These are phyloP conservation scores for Fusarium neocosmosporiellum DNA, from an alignment of 2,329 filamentous ascomycete species.

Conservation along the genomic window DNA sequence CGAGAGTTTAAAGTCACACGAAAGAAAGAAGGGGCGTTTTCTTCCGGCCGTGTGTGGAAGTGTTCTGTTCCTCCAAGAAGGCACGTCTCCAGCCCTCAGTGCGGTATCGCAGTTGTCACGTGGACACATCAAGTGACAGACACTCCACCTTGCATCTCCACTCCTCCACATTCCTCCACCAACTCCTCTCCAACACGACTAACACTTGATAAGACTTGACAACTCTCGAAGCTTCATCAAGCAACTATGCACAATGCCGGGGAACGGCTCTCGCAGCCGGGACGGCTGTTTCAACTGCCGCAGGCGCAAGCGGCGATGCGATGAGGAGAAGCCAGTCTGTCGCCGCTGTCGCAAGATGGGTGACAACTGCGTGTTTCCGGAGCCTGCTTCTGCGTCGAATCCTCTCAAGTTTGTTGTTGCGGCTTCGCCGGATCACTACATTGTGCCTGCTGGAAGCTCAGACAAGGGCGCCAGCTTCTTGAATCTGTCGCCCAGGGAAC, in stretches of 20 bases:
- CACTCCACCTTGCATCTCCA: not conserved
- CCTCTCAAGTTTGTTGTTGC: constrained; percentile 36
- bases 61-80: too few relatives aligned
- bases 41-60: too few relatives aligned
- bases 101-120: not conserved
- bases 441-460: constrained; percentile 6
- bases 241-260: constrained; percentile 33
- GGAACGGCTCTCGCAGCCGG: constrained; percentile 37
- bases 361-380: constrained; percentile 34
- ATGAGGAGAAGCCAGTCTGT: constrained; percentile 44
- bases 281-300: constrained; percentile 58
- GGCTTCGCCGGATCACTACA: constrained; percentile 23
- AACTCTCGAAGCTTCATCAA: not conserved
- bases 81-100: not conserved
- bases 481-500: constrained; percentile 31
- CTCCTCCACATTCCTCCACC: not conserved
- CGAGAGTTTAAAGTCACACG: too few relatives aligned
- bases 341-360: constrained; percentile 22
- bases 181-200: not conserved
- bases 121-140: not conserved
- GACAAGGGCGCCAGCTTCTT: constrained; percentile 21
- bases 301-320: constrained; percentile 62
- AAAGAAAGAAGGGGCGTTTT: too few relatives aligned
- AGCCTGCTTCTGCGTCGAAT: constrained; percentile 28
- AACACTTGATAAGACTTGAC: not conserved